Percentiles rank a stretch among this genome's conserved stretches.
Conservation (phyloP, 257 asterid species). For the Asclepias syriaca region DNA sequence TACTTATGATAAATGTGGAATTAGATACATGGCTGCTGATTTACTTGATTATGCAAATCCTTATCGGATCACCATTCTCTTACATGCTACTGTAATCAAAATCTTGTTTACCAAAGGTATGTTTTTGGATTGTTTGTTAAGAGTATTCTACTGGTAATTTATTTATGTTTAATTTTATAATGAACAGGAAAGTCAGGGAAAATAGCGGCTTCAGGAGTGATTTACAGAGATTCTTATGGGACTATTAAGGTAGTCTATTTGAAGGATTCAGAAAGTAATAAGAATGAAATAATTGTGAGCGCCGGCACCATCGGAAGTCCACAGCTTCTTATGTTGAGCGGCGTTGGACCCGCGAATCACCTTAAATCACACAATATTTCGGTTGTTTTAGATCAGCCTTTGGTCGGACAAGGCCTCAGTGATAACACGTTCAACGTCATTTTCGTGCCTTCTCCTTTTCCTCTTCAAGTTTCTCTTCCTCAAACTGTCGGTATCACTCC, state of each 20-base stretch:
- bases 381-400: constrained; percentile 54
- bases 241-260: constrained; percentile 52
- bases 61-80: constrained; percentile 35
- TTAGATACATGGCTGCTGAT: constrained; percentile 74
- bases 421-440: constrained; percentile 95
- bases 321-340: constrained; percentile 77
- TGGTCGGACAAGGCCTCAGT: constrained; percentile 79
- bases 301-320: constrained; percentile 24
- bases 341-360: constrained; percentile 60
- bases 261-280: constrained; percentile 28
- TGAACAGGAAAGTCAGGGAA: constrained; percentile 18
- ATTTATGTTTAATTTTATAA: no score
- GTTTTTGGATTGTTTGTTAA: no score
- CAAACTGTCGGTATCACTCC: constrained; percentile 78
- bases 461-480: constrained; percentile 75
- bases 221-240: constrained; percentile 60
- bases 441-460: constrained; percentile 62
- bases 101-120: constrained; percentile 52
- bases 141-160: no score
- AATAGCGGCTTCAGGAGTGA: constrained; percentile 58
- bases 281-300: constrained; percentile 61
- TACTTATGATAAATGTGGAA: constrained; percentile 5
- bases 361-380: constrained; percentile 51
- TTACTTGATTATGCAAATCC: constrained; percentile 60
- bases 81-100: constrained; percentile 62